These are phyloP conservation scores for Skeletonema menzelii DNA, from an alignment of 108 stramenopile species.

Conservation along the genomic window DNA sequence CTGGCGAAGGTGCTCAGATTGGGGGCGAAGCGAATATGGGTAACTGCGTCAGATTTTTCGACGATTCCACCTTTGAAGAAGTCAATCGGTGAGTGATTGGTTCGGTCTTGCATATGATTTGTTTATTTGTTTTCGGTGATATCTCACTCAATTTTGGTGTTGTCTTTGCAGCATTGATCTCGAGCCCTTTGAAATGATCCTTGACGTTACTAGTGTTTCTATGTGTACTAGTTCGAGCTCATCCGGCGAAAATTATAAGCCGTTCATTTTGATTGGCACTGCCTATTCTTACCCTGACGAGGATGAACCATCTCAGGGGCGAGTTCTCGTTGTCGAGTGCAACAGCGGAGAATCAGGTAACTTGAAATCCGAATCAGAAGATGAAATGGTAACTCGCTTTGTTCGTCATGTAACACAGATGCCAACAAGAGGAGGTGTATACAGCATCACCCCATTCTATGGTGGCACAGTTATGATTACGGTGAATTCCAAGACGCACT, in stretches of 20 bases:
- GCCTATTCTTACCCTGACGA: slow-evolving; percentile 91
- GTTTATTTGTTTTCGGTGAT: neutral
- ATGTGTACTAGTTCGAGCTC: slow-evolving; percentile 34
- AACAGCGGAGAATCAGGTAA: slow-evolving; percentile 27
- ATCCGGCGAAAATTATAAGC: slow-evolving; percentile 34
- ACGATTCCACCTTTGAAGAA: slow-evolving; percentile 89
- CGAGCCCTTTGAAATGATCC: slow-evolving; percentile 84
- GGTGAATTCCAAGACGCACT: slow-evolving; percentile 78
- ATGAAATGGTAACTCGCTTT: slow-evolving; percentile 30
- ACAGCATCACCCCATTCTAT: slow-evolving; percentile 79
- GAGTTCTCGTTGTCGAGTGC: slow-evolving; percentile 79
- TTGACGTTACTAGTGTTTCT: slow-evolving; percentile 66
- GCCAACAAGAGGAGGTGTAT: slow-evolving; percentile 75
- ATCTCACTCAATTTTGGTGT: neutral
- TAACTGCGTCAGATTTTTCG: slow-evolving; percentile 88
- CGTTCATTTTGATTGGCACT: slow-evolving; percentile 90
- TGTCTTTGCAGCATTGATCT: slow-evolving; percentile 62
- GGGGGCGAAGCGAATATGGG: slow-evolving; percentile 75
- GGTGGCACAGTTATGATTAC: slow-evolving; percentile 69
- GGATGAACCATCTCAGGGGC: slow-evolving; percentile 89
- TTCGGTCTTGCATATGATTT: neutral
- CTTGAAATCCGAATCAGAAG: slow-evolving; percentile 17
- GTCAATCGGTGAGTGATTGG: slow-evolving; percentile 57
- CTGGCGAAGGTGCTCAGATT: slow-evolving; percentile 45
- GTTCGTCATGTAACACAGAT: slow-evolving; percentile 68